Conservation (phyloP, 2,329 filamentous ascomycete species). For the Fusarium mundagurra region DNA sequence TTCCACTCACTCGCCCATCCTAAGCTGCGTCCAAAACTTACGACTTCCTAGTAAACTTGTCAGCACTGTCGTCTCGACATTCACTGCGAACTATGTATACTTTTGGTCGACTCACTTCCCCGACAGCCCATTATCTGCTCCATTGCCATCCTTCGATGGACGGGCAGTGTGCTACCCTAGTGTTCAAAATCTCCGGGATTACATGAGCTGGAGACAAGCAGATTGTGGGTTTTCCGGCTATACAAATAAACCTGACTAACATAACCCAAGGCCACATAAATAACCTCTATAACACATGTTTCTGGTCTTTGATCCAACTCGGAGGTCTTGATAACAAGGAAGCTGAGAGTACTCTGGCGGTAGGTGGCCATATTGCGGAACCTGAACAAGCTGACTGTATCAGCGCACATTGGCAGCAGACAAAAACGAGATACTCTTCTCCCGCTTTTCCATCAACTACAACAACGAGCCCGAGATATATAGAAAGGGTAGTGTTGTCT, state of each 20-base stretch:
- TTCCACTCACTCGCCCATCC: not conserved
- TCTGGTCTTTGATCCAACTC: slow-evolving; percentile 86
- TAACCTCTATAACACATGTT: slow-evolving; percentile 97
- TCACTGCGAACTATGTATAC: slow-evolving; percentile 89
- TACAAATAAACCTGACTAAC: slow-evolving; percentile 16
- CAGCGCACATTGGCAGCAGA: slow-evolving; percentile 85
- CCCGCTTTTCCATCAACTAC: slow-evolving; percentile 91
- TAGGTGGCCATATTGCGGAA: slow-evolving; percentile 48
- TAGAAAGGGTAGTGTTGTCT: slow-evolving; percentile 92
- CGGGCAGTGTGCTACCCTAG: slow-evolving; percentile 90
- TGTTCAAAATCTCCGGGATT: slow-evolving; percentile 85
- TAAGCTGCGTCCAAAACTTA: slow-evolving; percentile 9
- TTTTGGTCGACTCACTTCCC: slow-evolving; percentile 83
- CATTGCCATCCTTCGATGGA: slow-evolving; percentile 91
- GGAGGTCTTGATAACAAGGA: slow-evolving; percentile 80
- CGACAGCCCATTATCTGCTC: slow-evolving; percentile 73
- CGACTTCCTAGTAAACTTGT: slow-evolving; percentile 77
- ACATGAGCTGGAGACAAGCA: slow-evolving; percentile 96
- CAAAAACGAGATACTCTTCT: slow-evolving; percentile 97
- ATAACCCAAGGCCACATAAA: slow-evolving; percentile 83
- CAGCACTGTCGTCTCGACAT: slow-evolving; percentile 90
- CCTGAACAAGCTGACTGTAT: slow-evolving; percentile 29
- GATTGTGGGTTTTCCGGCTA: slow-evolving; percentile 74
- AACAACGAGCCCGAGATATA: slow-evolving; percentile 95
- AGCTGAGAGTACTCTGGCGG: slow-evolving; percentile 83